Percentiles rank a stretch among this genome's conserved stretches.
Evolutionary conservation across 2,329 filamentous ascomycete genomes (phyloP).

Genomic region (Coleophoma cylindrospora): DNA sequence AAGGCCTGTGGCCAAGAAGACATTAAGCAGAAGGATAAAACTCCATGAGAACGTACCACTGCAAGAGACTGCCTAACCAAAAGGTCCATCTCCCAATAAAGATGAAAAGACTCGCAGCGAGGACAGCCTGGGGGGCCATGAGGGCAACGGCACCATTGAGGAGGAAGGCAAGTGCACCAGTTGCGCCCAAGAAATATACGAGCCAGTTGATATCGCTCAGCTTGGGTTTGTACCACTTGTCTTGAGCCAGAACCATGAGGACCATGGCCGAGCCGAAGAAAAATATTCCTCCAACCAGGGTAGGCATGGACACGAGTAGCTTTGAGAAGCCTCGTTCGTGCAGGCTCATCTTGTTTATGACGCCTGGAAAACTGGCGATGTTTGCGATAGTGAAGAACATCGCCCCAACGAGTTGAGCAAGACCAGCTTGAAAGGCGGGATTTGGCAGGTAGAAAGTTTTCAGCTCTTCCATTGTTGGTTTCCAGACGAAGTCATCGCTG

Average conservation of each 20-base stretch:
- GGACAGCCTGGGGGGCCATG: background rate
- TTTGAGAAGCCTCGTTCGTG: background rate
- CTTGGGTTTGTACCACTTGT: conserved; percentile 1
- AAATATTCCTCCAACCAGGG: background rate
- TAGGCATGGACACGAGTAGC: background rate
- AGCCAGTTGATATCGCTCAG: background rate
- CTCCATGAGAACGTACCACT: conserved; percentile 3
- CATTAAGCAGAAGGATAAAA: background rate
- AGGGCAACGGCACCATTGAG: background rate
- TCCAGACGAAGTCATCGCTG: conserved; percentile 1
- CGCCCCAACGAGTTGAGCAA: background rate
- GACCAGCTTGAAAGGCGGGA: conserved; percentile 1
- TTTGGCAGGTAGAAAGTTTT: conserved; percentile 1
- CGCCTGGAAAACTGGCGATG: background rate
- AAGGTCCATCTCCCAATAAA: background rate
- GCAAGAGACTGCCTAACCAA: background rate
- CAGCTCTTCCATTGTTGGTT: background rate
- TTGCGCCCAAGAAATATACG: background rate
- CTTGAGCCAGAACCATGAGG: background rate
- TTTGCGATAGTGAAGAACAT: background rate
- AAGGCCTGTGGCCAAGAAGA: too few species aligned
- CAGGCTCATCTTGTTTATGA: background rate
- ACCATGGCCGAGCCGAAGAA: background rate
- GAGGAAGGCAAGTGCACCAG: conserved; percentile 1
- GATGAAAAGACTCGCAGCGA: background rate